A percentile compares a stretch with the other conserved stretches of the same genome.
phyloP scores from a whole-genome alignment of 2,329 filamentous ascomycete genomes.

The Xylariaceae sp. region DNA sequence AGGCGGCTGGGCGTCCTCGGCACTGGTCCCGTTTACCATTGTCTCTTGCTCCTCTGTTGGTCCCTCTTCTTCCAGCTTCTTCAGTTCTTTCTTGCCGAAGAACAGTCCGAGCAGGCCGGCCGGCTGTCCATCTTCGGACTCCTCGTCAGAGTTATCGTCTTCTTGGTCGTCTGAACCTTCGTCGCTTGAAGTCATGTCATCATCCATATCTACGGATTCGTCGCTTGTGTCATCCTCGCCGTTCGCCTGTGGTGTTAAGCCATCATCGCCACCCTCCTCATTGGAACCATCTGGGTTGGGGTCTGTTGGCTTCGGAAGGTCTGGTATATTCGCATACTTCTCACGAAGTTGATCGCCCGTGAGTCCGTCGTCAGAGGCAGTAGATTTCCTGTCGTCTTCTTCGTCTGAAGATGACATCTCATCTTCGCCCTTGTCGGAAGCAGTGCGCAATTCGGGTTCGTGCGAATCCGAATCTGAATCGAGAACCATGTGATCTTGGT shows the following conservation, averaged over 20 bases:
- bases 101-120: conserved; percentile 52
- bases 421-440: conserved; percentile 41
- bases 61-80: conserved; percentile 45
- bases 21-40: conserved; percentile 20
- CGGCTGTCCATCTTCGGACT: conserved; percentile 38
- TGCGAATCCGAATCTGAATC: conserved; percentile 24
- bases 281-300: conserved; percentile 14
- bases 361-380: conserved; percentile 58
- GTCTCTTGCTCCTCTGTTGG: conserved; percentile 30
- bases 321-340: conserved; percentile 65
- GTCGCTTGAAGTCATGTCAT: conserved; percentile 59
- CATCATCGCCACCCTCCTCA: conserved; percentile 5
- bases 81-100: conserved; percentile 56
- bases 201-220: conserved; percentile 66
- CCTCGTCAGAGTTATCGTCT: conserved; percentile 35
- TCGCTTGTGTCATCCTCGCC: conserved; percentile 53
- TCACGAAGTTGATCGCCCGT: conserved; percentile 65
- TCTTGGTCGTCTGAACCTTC: conserved; percentile 41
- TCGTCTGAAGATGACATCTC: conserved; percentile 63
- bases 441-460: conserved; percentile 34
- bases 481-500: conserved; percentile 33
- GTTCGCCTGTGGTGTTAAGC: conserved; percentile 14
- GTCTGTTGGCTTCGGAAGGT: conserved; percentile 31
- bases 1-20: neutral
- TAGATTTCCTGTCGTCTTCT: conserved; percentile 51